These are phyloP conservation scores for Metarhizium album DNA, from an alignment of 2,329 filamentous ascomycete genomes.

Conservation along the genomic window DNA sequence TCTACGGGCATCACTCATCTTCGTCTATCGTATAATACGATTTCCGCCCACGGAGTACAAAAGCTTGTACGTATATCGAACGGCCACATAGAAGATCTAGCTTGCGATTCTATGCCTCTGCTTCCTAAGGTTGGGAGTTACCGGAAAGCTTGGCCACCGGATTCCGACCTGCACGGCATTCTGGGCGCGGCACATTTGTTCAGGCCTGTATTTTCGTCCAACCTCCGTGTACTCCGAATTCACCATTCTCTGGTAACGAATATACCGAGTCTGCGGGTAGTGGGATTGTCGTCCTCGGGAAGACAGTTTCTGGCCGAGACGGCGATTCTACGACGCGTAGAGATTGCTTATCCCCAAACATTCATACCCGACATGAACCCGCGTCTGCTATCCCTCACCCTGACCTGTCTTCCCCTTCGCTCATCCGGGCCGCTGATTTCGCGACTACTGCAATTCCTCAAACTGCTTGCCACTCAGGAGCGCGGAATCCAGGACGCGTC, in stretches of 20 bases:
- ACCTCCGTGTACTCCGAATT: conserved; percentile 40
- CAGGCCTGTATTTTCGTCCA: conserved; percentile 41
- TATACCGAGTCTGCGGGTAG: conserved; percentile 33
- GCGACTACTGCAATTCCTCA: conserved; percentile 37
- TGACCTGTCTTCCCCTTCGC: conserved; percentile 43
- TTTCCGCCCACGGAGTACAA: conserved; percentile 34
- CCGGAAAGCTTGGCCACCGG: conserved; percentile 16
- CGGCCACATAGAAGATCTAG: conserved; percentile 41
- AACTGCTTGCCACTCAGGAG: conserved; percentile 38
- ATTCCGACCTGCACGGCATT: conserved; percentile 29
- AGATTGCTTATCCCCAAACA: conserved; percentile 34
- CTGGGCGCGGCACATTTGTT: conserved; percentile 36
- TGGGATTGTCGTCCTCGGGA: conserved; percentile 24
- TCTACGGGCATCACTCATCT: conserved; percentile 39
- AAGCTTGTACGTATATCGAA: conserved; percentile 30
- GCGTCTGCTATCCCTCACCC: conserved; percentile 38
- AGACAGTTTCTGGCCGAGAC: conserved; percentile 34
- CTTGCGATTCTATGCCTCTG: conserved; percentile 33
- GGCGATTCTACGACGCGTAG: conserved; percentile 28
- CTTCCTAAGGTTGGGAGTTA: conserved; percentile 13
- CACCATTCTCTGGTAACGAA: conserved; percentile 52
- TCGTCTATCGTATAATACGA: conserved; percentile 36
- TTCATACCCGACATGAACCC: conserved; percentile 48
- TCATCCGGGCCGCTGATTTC: conserved; percentile 39
- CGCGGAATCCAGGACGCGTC: conserved; percentile 26